These are phyloP conservation scores for Aspergillus sergii DNA, from an alignment of 2,329 filamentous ascomycete genomes.

Conservation along the genomic window DNA sequence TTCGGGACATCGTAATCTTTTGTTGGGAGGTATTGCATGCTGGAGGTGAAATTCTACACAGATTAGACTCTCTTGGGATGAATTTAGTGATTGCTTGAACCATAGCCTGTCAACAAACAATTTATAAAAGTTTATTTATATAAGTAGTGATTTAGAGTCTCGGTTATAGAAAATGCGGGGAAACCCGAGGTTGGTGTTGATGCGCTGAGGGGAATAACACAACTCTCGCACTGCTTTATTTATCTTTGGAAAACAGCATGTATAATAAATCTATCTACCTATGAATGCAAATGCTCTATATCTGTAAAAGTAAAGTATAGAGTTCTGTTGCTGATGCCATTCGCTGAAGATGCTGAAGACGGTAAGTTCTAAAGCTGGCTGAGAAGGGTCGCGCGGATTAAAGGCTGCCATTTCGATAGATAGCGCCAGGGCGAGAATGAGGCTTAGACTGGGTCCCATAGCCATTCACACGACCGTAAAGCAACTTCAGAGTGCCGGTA, in stretches of 20 bases:
- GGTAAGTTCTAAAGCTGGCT: neutral
- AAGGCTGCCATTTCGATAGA: constrained; percentile 29
- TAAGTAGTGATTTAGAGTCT: neutral
- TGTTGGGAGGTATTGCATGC: constrained; percentile 19
- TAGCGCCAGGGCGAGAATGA: constrained; percentile 31
- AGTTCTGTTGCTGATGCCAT: neutral
- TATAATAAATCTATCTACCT: neutral
- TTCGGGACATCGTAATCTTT: constrained; percentile 17
- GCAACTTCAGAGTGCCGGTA: constrained; percentile 68
- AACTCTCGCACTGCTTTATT: neutral
- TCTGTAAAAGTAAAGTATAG: neutral
- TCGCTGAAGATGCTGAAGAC: neutral
- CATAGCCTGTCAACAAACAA: neutral
- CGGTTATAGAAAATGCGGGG: constrained; percentile 12
- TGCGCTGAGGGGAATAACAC: neutral
- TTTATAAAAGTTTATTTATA: neutral
- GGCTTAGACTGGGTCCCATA: constrained; percentile 27
- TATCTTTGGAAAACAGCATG: neutral
- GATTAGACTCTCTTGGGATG: neutral
- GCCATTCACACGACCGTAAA: constrained; percentile 61
- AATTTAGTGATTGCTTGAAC: neutral
- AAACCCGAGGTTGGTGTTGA: constrained; percentile 11
- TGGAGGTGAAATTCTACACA: neutral
- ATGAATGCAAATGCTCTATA: neutral
- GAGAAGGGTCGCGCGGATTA: constrained; percentile 1